Base-by-base conservation (phyloP, 2,329 filamentous ascomycete genomes). In the Colletotrichum musae region DNA sequence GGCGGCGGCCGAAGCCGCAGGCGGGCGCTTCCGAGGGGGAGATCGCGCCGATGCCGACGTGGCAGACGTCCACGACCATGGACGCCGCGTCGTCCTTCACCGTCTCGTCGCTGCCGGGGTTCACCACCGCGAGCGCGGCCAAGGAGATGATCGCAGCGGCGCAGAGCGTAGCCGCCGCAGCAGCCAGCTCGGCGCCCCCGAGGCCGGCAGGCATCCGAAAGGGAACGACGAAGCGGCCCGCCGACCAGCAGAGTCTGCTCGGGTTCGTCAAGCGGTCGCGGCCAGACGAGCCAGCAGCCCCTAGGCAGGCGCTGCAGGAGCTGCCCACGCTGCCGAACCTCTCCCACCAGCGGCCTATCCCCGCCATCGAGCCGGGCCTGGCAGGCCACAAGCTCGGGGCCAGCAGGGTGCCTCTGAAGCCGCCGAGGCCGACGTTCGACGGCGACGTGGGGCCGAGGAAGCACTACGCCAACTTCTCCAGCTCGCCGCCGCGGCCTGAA, bases 111-210 rank as follows among this genome's bases (percentile, higher is more conserved):
- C 79, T 88, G 9, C 81, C 86, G 0, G 89, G 88, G 0, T 93
- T 93, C 72, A 88, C 88, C n/a, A 88, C 88, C 10, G 89, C 90
- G 2, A 85, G 85, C 10, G 81, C 86, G 21, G 89, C 91, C 72
- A 85, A 85, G 60, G 79, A 77, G 9, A 75, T 85, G 18, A 68
- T 77, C 28, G 78, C 78, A 0, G 78, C 82, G 16, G 73, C 77
- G 4, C 73, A 74, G 3, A 68, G 67, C 18, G 69, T 70, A 47
- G 72, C 73, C 36, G 41, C 60, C 6, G 71, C 62, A 15, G 56
- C 52, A 68, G 51, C 67, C 66, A 45, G 71, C 7, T 13, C 47
- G n/a, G 18, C n/a, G 7, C 47, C 47, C 68, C 7, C 47, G 12
- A 65, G 15, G 70, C 36, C 71, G 43, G 63, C 72, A 48, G 68